Conservation (phyloP, 139 green algal genomes). For the Volvox reticuliferus region DNA sequence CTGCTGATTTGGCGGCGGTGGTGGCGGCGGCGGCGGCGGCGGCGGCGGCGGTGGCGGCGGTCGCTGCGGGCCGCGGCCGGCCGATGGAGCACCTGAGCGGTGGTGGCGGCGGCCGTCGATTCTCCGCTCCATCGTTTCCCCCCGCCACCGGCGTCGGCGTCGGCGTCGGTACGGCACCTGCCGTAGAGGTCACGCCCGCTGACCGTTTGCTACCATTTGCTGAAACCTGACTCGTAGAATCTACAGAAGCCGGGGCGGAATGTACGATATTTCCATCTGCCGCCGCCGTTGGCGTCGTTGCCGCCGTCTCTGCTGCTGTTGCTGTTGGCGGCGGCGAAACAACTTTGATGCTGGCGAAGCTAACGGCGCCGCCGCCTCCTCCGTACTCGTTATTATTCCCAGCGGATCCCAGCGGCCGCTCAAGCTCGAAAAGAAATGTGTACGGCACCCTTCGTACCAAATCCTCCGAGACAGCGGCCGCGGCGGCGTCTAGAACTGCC, state of each 20-base stretch:
- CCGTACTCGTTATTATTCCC: too few species aligned
- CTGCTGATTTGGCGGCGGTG: too few species aligned
- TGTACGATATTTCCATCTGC: neutral
- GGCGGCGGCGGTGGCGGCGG: too few species aligned
- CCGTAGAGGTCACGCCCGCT: too few species aligned
- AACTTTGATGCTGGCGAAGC: neutral
- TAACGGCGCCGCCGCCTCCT: neutral
- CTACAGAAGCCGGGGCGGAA: too few species aligned
- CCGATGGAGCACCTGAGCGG: neutral
- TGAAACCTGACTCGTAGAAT: too few species aligned
- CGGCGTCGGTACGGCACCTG: neutral
- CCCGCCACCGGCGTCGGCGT: neutral
- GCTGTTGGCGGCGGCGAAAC: neutral
- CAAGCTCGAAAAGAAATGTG: neutral
- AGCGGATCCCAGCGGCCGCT: neutral
- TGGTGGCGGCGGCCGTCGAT: too few species aligned
- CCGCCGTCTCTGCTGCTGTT: neutral
- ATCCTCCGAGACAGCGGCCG: too few species aligned
- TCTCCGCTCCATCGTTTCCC: neutral
- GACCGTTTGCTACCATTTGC: too few species aligned
- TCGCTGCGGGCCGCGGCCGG: too few species aligned
- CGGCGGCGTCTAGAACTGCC: neutral
- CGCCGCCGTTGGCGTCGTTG: neutral
- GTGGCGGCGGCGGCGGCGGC: too few species aligned
- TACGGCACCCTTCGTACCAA: neutral